These are phyloP conservation scores for Raphanus raphanistrum DNA, from an alignment of 345 rosid species.

Conservation along the genomic window DNA sequence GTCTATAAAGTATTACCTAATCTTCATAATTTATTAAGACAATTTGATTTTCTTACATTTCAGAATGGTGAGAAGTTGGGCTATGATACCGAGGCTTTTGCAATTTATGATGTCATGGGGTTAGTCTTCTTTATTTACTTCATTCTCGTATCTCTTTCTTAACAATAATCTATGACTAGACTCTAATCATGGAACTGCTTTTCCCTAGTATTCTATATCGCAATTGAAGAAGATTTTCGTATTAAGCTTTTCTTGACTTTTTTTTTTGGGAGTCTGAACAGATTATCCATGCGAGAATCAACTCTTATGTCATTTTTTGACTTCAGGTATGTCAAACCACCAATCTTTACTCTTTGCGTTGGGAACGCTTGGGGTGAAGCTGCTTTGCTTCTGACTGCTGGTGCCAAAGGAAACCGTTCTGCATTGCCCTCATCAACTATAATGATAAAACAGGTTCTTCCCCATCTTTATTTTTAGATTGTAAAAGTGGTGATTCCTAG, in stretches of 20 bases:
- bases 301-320: conserved; percentile 13
- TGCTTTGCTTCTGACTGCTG: conserved; percentile 61
- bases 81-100: conserved; percentile 90
- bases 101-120: conserved; percentile 92
- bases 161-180: neutral
- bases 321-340: conserved; percentile 74
- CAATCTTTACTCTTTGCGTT: conserved; percentile 91
- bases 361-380: conserved; percentile 99
- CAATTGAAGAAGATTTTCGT: conserved; percentile 1
- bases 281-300: neutral
- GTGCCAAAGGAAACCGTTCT: conserved; percentile 47
- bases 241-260: conserved; percentile 1
- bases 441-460: conserved; percentile 45
- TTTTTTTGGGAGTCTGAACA: neutral
- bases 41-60: conserved; percentile 20
- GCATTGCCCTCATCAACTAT: conserved; percentile 47
- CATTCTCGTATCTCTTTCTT: neutral
- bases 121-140: conserved; percentile 31
- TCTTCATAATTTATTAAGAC: conserved; percentile 4
- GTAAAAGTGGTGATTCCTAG: neutral
- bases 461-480: conserved; percentile 9
- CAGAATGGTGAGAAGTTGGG: conserved; percentile 65
- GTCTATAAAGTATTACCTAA: neutral
- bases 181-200: conserved; percentile 6
- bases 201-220: neutral